Evolutionary conservation across 2,329 filamentous ascomycete species (phyloP).

Genomic region (Fusarium tanahbumbuense): DNA sequence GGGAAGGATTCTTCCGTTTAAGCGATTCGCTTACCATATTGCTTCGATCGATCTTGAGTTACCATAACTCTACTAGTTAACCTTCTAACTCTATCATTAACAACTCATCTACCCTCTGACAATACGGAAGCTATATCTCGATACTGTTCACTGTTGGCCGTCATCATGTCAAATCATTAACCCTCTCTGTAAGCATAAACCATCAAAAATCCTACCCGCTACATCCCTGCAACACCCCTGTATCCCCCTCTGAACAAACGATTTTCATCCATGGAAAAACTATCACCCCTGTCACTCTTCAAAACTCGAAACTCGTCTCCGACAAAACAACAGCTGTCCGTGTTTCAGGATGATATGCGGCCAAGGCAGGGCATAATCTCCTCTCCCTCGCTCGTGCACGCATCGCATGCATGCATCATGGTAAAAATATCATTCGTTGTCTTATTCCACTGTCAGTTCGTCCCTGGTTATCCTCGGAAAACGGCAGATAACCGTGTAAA

Average conservation of each 20-base stretch:
- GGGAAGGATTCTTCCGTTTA: constrained; percentile 4
- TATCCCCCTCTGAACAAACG: constrained; percentile 13
- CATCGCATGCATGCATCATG: constrained; percentile 11
- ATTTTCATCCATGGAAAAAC: constrained; percentile 39
- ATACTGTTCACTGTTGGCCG: not conserved
- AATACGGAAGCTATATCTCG: not conserved
- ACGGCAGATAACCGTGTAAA: not conserved
- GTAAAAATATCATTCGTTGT: constrained; percentile 7
- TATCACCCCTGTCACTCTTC: constrained; percentile 3
- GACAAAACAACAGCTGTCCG: constrained; percentile 18
- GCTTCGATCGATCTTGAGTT: not conserved
- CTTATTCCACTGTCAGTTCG: constrained; percentile 10
- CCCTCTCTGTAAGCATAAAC: constrained; percentile 5
- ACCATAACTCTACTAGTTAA: not conserved
- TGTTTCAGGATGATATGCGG: constrained; percentile 33
- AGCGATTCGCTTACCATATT: not conserved
- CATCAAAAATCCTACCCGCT: not conserved
- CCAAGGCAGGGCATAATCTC: constrained; percentile 4
- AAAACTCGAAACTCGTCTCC: constrained; percentile 32
- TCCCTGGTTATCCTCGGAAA: constrained; percentile 8
- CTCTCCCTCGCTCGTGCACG: not conserved
- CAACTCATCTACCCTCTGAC: not conserved
- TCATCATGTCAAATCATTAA: not conserved
- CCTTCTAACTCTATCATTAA: not conserved
- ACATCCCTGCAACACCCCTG: constrained; percentile 6